Base-by-base conservation (phyloP, 1,284 basidiomycete genomes). In the Crucibulum parvulum region DNA sequence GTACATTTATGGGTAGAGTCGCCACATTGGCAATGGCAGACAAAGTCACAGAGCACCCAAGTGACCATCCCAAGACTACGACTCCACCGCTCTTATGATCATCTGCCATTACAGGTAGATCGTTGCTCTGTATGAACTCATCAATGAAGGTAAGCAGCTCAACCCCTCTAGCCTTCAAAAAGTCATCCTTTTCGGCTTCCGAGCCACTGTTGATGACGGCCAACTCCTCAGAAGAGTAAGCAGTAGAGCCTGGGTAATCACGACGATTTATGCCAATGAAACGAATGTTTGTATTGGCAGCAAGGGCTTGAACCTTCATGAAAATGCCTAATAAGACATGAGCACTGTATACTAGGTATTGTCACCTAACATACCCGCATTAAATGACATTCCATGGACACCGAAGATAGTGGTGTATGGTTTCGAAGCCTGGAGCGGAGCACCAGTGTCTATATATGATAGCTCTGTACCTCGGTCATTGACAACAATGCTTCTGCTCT, bases 241-340 rank as follows among this genome's bases (percentile, higher is more conserved):
- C 52, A 6, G 61, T 62, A 31, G 65, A 62, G 11, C 59, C 57
- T 45, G 46, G 52, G 41, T 64, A 66, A 10, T 55, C 58, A 5
- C 63, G 56, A 18, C 63, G 60, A 31, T 58, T 61, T 7, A 61
- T 53, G 6, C 53, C 51, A 6, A 66, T 48, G 18, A 64, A 57
- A 10, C 61, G 61, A 8, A 59, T n/a, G 43, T 47, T 51, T 36
- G 54, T 56, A 0, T 71, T 69, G 0, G 80, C 79, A 0, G 69
- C 67, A 1, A 80, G 69, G 56, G 81, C 81, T 34, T 78, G 68
- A 51, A 82, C 75, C 53, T 74, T 73, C 68, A 79, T 79, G 59
- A 78, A 73, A 0, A 74, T 75, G 35, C 76, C 76, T 64, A 16
- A 6, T 38, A 10, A 36, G 18, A 16, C 9, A 38, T 18, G 10